These are phyloP conservation scores for Orobanche coerulescens DNA, from an alignment of 257 asterid genomes.

Conservation along the genomic window DNA sequence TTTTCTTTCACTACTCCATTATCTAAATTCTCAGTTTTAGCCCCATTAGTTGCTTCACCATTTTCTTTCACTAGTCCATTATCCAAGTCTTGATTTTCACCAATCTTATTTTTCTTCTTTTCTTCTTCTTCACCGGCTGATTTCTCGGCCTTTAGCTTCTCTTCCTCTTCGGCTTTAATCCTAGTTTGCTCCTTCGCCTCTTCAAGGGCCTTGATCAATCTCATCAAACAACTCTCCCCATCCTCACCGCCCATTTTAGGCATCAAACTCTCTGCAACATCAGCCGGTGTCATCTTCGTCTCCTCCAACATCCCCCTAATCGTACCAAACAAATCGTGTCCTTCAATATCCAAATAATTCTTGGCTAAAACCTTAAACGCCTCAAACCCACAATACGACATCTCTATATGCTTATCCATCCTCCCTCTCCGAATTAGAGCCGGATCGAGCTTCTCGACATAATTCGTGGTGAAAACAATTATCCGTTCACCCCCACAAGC, in stretches of 20 bases:
- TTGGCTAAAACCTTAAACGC: slow-evolving; percentile 29
- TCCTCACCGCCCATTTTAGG: slow-evolving; percentile 35
- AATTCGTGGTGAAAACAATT: slow-evolving; percentile 48
- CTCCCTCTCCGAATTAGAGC: slow-evolving; percentile 52
- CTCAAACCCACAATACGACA: slow-evolving; percentile 43
- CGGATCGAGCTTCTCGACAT: slow-evolving; percentile 45
- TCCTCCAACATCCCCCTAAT: slow-evolving; percentile 27
- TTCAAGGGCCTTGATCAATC: slow-evolving; percentile 35
- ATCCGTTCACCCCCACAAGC: slow-evolving; percentile 46
- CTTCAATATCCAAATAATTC: slow-evolving; percentile 23
- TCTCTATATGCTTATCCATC: slow-evolving; percentile 51
- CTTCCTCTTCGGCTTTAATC: slow-evolving; percentile 23
- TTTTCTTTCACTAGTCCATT: too few relatives aligned
- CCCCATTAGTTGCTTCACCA: too few relatives aligned
- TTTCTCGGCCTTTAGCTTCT: slow-evolving; percentile 20
- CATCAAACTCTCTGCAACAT: slow-evolving; percentile 48
- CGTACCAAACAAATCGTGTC: slow-evolving; percentile 27
- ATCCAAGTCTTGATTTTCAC: too few relatives aligned
- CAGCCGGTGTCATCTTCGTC: slow-evolving; percentile 34
- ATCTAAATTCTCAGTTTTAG: too few relatives aligned
- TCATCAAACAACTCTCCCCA: slow-evolving; percentile 26
- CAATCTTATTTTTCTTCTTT: too few relatives aligned
- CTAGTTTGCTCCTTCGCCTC: slow-evolving; percentile 19
- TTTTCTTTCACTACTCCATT: too few relatives aligned
- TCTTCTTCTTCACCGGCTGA: too few relatives aligned